Percentiles rank a stretch among this genome's conserved stretches.
Evolutionary conservation across 805 yeast species (phyloP).

Genomic region (Torulaspora quercuum): DNA sequence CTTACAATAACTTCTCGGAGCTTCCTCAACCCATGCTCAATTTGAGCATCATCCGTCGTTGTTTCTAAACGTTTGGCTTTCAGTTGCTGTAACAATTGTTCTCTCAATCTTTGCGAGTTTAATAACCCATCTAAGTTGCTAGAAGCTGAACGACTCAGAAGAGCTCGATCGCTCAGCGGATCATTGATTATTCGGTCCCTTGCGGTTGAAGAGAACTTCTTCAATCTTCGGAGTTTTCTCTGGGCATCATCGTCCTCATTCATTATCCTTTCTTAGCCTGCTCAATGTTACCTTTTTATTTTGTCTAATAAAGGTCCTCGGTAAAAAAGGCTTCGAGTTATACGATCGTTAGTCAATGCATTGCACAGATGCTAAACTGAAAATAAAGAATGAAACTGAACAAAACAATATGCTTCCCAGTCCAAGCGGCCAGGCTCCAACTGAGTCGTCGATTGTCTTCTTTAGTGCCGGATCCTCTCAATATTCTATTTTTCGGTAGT

Average conservation of each 20-base stretch:
- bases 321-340: too few relatives aligned
- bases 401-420: too few relatives aligned
- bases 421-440: neutral
- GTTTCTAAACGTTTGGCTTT: slow-evolving; percentile 13
- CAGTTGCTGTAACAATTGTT: slow-evolving; percentile 40
- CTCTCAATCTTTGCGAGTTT: slow-evolving; percentile 42
- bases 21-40: slow-evolving; percentile 34
- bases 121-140: slow-evolving; percentile 37
- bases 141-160: slow-evolving; percentile 60
- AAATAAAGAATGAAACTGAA: too few relatives aligned
- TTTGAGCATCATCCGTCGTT: slow-evolving; percentile 21
- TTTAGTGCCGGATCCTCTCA: slow-evolving; percentile 17
- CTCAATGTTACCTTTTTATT: too few relatives aligned
- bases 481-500: slow-evolving; percentile 72
- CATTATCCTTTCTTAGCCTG: slow-evolving; percentile 4
- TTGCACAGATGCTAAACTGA: too few relatives aligned
- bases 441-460: slow-evolving; percentile 3
- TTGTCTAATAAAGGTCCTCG: too few relatives aligned
- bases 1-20: slow-evolving; percentile 30
- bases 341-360: too few relatives aligned
- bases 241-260: neutral
- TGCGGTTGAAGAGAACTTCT: slow-evolving; percentile 35
- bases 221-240: slow-evolving; percentile 27
- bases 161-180: slow-evolving; percentile 43
- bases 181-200: slow-evolving; percentile 24